Base-by-base conservation (phyloP, 345 rosid genomes). In the Noccaea bulbosa region DNA sequence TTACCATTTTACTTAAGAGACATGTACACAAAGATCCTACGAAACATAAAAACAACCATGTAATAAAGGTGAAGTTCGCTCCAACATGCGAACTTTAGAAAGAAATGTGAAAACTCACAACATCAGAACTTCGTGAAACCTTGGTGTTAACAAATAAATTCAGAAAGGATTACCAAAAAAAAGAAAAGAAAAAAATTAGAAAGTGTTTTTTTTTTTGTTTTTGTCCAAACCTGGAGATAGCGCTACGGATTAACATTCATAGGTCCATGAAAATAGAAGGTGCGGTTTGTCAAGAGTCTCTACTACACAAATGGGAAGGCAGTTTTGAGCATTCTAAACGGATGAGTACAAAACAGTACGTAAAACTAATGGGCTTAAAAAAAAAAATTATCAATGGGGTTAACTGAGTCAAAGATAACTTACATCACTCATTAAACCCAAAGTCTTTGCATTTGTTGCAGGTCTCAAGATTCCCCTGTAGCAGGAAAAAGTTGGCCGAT, bases 401-500 rank as follows among this genome's bases (percentile, higher is more conserved):
- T 56, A 33, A 7, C 55, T 66, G 65, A 79, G 62, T 49, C 37
- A 33, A 33, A 6, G 39, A 27, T 57, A 65, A 66, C 68, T 84
- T 87, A 93, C 96, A 61, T 85, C 85, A 75, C 67, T 79, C 85
- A 88, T 73, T 46, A 80, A 54, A 65, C 61, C 46, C 78, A 87
- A 71, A 61, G 81, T 85, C 83, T 87, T 93, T 78, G 78, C 62
- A 72, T 83, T 88, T 54, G 83, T 78, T 35, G 92, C 97, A 50
- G 98, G 98, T 79, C 90, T 83, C 81, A 93, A 74, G 80, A 93
- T 88, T 76, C 98, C 98, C 82, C 98, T 93, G 79, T 16, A 58
- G 63, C 32, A 56, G 50, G 35, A 47, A 34, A 14, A 75, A 5
- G 5, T 35, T 54, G 5, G 16, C 50, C 9, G 43, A 33, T 39